These are phyloP conservation scores for Lentinula aciculospora DNA, from an alignment of 768 basidiomycete genomes.

Conservation along the genomic window DNA sequence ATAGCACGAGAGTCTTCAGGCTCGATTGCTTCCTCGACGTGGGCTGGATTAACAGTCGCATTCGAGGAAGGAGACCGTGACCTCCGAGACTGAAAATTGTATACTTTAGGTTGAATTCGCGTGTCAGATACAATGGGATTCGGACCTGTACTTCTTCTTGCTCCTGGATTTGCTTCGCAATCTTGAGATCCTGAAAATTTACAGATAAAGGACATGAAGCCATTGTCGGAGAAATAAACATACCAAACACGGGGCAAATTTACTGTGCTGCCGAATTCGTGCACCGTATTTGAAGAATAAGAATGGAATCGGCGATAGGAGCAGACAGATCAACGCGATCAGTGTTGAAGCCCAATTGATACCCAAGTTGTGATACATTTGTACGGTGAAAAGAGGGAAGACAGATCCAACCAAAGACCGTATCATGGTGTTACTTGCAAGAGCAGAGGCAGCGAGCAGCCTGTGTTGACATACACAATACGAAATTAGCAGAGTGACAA, in stretches of 20 bases:
- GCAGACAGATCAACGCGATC: constrained; percentile 47
- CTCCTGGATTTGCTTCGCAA: constrained; percentile 29
- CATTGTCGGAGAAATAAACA: constrained; percentile 11
- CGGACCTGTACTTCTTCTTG: neutral
- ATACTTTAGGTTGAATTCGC: too few relatives aligned
- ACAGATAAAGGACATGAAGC: neutral
- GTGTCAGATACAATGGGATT: too few relatives aligned
- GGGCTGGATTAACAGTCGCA: neutral
- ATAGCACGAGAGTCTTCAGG: neutral
- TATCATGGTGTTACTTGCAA: constrained; percentile 56
- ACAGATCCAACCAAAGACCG: constrained; percentile 53
- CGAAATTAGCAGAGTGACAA: too few relatives aligned
- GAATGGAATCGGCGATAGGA: constrained; percentile 62
- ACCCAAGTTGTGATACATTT: constrained; percentile 51
- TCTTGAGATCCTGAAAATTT: constrained; percentile 30
- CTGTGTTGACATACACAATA: constrained; percentile 19
- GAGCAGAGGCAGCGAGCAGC: constrained; percentile 55
- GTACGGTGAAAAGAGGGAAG: constrained; percentile 62
- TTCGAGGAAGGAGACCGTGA: neutral
- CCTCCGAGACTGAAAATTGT: neutral
- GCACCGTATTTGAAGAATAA: constrained; percentile 67
- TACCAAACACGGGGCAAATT: constrained; percentile 49
- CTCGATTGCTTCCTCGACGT: neutral
- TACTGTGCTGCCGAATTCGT: constrained; percentile 47
- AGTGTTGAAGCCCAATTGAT: constrained; percentile 51